Evolutionary conservation across 2,329 filamentous ascomycete genomes (phyloP).

Genomic region (Ceratocystis huliohia): DNA sequence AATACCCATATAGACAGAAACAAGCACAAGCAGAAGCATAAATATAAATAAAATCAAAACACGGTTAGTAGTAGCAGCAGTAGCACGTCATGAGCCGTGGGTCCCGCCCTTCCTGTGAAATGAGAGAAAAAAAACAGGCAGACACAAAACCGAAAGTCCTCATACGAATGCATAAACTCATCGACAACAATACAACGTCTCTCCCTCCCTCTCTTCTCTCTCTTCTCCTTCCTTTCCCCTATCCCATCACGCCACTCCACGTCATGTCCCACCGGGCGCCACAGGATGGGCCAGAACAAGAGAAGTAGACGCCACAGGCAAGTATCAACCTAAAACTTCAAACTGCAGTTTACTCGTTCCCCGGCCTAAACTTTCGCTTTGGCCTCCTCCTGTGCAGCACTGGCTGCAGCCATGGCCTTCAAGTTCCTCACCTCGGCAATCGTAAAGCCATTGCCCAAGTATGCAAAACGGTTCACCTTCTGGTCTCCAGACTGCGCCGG

Average conservation of each 20-base stretch:
- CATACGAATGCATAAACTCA: not conserved
- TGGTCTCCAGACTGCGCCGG: slow-evolving; percentile 11
- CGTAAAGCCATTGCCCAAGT: slow-evolving; percentile 43
- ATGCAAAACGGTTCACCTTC: slow-evolving; percentile 36
- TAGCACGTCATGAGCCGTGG: too few relatives aligned
- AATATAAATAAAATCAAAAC: not conserved
- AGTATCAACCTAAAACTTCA: not conserved
- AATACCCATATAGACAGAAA: not conserved
- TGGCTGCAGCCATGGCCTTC: slow-evolving; percentile 13
- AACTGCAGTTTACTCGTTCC: not conserved
- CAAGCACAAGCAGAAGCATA: not conserved
- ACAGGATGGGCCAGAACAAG: not conserved
- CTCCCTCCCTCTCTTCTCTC: not conserved
- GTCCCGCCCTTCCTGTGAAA: not conserved
- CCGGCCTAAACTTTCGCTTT: not conserved
- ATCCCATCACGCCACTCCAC: not conserved
- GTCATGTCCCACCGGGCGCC: not conserved
- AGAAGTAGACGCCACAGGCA: not conserved
- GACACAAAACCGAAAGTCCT: slow-evolving; percentile 1
- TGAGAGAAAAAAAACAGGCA: not conserved
- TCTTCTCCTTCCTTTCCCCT: not conserved
- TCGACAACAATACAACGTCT: not conserved
- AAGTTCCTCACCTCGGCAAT: slow-evolving; percentile 29
- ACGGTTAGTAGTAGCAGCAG: too few relatives aligned
- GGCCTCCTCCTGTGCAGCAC: not conserved